Evolutionary conservation across 192 early-diverging fungal species (phyloP), one percentile per base, ranked within the genome.

Genomic region (Fimicolochytrium jonesii): DNA sequence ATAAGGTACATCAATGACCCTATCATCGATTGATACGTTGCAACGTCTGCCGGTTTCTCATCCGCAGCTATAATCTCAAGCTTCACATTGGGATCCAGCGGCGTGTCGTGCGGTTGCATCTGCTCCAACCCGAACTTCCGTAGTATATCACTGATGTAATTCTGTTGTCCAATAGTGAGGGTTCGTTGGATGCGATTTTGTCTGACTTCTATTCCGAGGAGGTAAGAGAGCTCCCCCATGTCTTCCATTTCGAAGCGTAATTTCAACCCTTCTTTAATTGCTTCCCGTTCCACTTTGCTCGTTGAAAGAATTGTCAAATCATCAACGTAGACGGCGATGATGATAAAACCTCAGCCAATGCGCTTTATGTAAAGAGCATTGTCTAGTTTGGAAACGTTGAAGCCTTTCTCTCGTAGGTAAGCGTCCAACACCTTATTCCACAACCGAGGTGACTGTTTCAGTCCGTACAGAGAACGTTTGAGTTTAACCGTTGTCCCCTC

Each of bases 241-340:
- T 55, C 32, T n/a, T n/a, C n/a, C n/a, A n/a, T n/a, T n/a, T n/a
- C n/a, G n/a, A n/a, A n/a, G n/a, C n/a, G n/a, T n/a, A n/a, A n/a
- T n/a, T n/a, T n/a, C n/a, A n/a, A n/a, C n/a, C n/a, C n/a, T n/a
- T n/a, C n/a, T n/a, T n/a, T n/a, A n/a, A n/a, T n/a, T n/a, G n/a
- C n/a, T n/a, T n/a, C n/a, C n/a, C n/a, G n/a, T n/a, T n/a, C n/a
- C n/a, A n/a, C n/a, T n/a, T n/a, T n/a, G n/a, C n/a, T n/a, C 11
- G 17, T 7, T 30, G 34, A 36, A 54, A 44, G 2, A 28, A 69
- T 48, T 17, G 66, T 34, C 2, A 68, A 28, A 56, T 76, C 70
- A 42, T 73, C 75, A 6, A 72, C 75, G 59, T 77, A 73, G n/a
- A 77, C 53, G 22, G 35, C 52, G 25, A 75, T 34, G 2, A 69